Evolutionary conservation across 2,329 filamentous ascomycete genomes (phyloP).

Genomic region (Phoma sp.): DNA sequence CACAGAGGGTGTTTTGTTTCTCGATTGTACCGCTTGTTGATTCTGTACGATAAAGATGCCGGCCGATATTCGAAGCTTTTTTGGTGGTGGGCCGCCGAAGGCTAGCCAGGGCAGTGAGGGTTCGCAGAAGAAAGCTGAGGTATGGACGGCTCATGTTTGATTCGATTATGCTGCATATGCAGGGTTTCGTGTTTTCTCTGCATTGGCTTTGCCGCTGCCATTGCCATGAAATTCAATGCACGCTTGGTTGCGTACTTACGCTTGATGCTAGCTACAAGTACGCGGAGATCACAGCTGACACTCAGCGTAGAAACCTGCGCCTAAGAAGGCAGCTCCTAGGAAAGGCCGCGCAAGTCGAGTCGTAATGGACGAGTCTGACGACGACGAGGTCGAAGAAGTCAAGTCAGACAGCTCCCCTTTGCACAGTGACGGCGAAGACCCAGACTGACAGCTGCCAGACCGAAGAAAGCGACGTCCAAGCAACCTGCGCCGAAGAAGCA

Average conservation of each 20-base stretch:
- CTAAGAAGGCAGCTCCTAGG: constrained; percentile 50
- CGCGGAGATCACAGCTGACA: constrained; percentile 13
- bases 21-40: not conserved
- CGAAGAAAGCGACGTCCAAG: constrained; percentile 57
- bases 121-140: constrained; percentile 42
- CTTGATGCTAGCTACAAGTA: not conserved
- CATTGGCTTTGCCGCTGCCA: not conserved
- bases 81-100: constrained; percentile 75
- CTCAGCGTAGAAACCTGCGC: constrained; percentile 29
- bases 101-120: constrained; percentile 52
- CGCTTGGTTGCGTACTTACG: not conserved
- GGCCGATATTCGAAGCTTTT: constrained; percentile 87
- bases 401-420: constrained; percentile 27
- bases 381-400: constrained; percentile 58
- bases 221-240: not conserved
- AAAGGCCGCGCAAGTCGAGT: constrained; percentile 48
- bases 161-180: not conserved
- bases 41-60: constrained; percentile 66
- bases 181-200: not conserved
- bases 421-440: constrained; percentile 11
- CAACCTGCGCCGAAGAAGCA: constrained; percentile 65
- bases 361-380: constrained; percentile 78
- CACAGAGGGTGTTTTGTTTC: not conserved
- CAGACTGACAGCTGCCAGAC: constrained; percentile 38
- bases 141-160: constrained; percentile 18